Evolutionary conservation across 148 eudicot genomes (phyloP).

Genomic region (Camellia granthamiana): DNA sequence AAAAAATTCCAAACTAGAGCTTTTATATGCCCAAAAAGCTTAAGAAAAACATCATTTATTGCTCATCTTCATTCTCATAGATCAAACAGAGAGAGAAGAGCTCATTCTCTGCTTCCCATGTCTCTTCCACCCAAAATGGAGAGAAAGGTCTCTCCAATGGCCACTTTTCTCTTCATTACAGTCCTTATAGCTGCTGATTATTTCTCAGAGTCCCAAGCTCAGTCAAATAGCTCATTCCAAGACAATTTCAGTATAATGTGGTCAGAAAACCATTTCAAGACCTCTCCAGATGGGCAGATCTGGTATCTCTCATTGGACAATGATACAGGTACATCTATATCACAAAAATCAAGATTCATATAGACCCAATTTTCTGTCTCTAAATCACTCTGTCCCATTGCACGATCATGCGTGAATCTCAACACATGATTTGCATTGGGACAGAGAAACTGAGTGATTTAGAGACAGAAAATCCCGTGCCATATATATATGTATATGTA

Average conservation of each 20-base stretch:
- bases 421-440: no score
- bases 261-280: constrained; percentile 67
- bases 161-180: constrained; percentile 23
- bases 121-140: constrained; percentile 10
- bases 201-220: constrained; percentile 32
- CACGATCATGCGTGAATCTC: no score
- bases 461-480: no score
- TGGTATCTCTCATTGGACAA: constrained; percentile 77
- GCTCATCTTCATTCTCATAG: neutral
- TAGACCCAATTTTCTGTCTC: no score
- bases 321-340: constrained; percentile 51
- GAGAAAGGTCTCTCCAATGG: constrained; percentile 27
- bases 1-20: neutral
- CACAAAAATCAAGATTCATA: neutral
- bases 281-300: constrained; percentile 79
- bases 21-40: neutral
- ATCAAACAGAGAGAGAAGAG: neutral
- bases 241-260: constrained; percentile 68
- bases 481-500: neutral
- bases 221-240: constrained; percentile 41
- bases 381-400: no score
- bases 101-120: constrained; percentile 7
- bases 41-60: neutral
- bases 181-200: constrained; percentile 29
- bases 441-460: no score